Conservation (phyloP, 805 yeast genomes). For the Saccharomycodes ludwigii region DNA sequence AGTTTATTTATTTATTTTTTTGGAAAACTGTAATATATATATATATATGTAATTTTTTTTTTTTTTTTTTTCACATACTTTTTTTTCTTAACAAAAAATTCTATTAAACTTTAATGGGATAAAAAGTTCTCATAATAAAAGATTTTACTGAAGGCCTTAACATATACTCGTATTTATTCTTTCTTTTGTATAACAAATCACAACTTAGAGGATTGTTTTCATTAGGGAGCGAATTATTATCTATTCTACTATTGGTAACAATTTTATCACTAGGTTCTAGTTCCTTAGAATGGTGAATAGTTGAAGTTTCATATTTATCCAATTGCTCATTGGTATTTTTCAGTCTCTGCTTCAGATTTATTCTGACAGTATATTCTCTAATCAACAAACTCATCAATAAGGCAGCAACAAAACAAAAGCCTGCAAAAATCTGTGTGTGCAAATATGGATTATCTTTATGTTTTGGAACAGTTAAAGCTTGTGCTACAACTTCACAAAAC, state of each 20-base stretch:
- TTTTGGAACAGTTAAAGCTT: constrained; percentile 28
- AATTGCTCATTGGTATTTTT: constrained; percentile 1
- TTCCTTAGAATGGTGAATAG: no score
- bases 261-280: no score
- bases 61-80: background rate
- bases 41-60: background rate
- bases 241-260: no score
- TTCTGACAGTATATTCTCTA: constrained; percentile 39
- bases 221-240: background rate
- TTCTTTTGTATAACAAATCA: constrained; percentile 8
- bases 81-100: background rate
- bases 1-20: background rate
- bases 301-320: background rate
- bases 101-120: constrained; percentile 15
- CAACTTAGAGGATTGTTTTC: constrained; percentile 4
- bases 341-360: constrained; percentile 20
- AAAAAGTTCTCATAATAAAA: constrained; percentile 16
- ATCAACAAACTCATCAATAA: constrained; percentile 31
- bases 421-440: constrained; percentile 50
- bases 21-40: background rate
- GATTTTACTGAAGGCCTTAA: constrained; percentile 11
- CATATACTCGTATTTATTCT: constrained; percentile 9
- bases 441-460: constrained; percentile 32
- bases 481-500: constrained; percentile 43
- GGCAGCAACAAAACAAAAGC: constrained; percentile 33